phyloP scores from a whole-genome alignment of 2,329 filamentous ascomycete genomes.

The Eutypa lata region DNA sequence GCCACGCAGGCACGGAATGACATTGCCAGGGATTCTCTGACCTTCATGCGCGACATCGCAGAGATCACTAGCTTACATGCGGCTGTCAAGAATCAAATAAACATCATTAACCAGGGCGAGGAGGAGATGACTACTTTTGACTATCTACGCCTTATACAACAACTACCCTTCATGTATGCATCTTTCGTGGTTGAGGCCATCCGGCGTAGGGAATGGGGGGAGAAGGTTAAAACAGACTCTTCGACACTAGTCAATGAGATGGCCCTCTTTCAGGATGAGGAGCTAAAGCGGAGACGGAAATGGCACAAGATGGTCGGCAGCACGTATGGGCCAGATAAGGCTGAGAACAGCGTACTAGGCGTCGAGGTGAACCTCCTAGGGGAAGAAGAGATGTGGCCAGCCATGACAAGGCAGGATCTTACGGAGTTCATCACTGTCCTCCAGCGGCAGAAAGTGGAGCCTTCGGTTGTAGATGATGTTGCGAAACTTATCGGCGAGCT shows the following conservation, averaged over 20 bases:
- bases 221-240: slow-evolving; percentile 86
- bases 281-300: slow-evolving; percentile 80
- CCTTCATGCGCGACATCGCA: slow-evolving; percentile 80
- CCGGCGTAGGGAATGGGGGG: slow-evolving; percentile 82
- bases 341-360: slow-evolving; percentile 68
- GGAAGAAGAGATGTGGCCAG: slow-evolving; percentile 78
- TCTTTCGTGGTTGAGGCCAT: slow-evolving; percentile 85
- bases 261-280: slow-evolving; percentile 87
- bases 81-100: slow-evolving; percentile 69
- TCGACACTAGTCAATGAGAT: slow-evolving; percentile 88
- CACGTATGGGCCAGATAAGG: slow-evolving; percentile 62
- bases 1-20: slow-evolving; percentile 65
- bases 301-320: slow-evolving; percentile 86
- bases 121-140: slow-evolving; percentile 80
- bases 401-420: slow-evolving; percentile 71
- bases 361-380: slow-evolving; percentile 84
- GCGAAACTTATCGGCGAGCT: slow-evolving; percentile 75
- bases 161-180: slow-evolving; percentile 85
- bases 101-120: slow-evolving; percentile 66
- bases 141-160: slow-evolving; percentile 72
- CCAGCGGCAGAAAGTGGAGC: slow-evolving; percentile 62
- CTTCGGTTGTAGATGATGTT: slow-evolving; percentile 67
- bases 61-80: slow-evolving; percentile 73
- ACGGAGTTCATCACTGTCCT: slow-evolving; percentile 69
- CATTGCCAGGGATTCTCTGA: slow-evolving; percentile 62